These are phyloP conservation scores for Boletellus ananiceps DNA, from an alignment of 768 basidiomycete genomes.

Conservation along the genomic window DNA sequence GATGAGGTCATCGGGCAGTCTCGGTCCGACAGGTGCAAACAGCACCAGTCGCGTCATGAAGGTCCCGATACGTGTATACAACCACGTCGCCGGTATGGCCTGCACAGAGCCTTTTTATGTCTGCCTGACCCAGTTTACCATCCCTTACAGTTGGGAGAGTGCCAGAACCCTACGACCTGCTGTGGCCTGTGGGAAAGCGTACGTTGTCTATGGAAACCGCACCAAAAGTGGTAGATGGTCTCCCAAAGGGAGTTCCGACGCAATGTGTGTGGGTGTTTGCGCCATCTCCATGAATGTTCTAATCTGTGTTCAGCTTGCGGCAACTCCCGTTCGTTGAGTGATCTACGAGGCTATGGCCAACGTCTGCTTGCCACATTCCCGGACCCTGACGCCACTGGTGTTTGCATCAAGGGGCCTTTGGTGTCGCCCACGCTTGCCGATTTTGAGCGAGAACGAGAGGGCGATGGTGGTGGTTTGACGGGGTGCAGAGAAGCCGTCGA, in stretches of 20 bases:
- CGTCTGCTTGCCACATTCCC: conserved; percentile 47
- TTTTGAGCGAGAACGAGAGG: conserved; percentile 32
- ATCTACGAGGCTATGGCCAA: conserved; percentile 51
- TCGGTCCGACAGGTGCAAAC: conserved; percentile 37
- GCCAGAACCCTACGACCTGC: conserved; percentile 70
- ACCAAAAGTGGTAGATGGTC: conserved; percentile 25
- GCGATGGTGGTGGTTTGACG: conserved; percentile 41
- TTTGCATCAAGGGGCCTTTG: conserved; percentile 23
- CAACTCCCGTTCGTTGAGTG: conserved; percentile 33
- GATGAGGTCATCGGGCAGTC: conserved; percentile 27
- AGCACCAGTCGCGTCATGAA: conserved; percentile 78
- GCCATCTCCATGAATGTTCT: background rate
- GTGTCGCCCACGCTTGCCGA: conserved; percentile 24
- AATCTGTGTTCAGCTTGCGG: conserved; percentile 11
- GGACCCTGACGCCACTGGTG: conserved; percentile 25
- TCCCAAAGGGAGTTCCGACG: conserved; percentile 2
- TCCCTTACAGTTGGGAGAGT: conserved; percentile 44
- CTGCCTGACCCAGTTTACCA: conserved; percentile 1
- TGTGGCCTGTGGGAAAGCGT: conserved; percentile 65
- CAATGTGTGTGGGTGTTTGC: conserved; percentile 15
- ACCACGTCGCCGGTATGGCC: conserved; percentile 69
- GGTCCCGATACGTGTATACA: conserved; percentile 89
- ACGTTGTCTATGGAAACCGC: conserved; percentile 27
- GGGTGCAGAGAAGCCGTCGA: conserved; percentile 86
- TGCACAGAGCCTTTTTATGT: background rate